Conservation (phyloP, 495 filamentous ascomycete species). For the Xeromyces bisporus region DNA sequence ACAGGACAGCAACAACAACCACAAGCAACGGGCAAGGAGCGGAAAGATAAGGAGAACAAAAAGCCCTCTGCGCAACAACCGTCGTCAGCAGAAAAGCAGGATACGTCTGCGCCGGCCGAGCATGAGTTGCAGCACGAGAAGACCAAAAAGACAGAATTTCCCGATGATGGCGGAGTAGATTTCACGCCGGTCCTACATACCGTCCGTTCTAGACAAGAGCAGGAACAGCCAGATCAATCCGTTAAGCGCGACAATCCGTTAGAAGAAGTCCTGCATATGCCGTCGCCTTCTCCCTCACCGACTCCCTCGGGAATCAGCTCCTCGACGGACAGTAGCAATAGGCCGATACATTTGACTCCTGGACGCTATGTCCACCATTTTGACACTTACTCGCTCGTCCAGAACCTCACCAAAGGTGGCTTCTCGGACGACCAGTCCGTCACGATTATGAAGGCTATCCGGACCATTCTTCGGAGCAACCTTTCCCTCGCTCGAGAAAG, state of each 20-base stretch:
- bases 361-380: constrained; percentile 88
- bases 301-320: constrained; percentile 14
- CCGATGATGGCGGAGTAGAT: constrained; percentile 6
- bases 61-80: not conserved
- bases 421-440: constrained; percentile 55
- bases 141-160: constrained; percentile 5
- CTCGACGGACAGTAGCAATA: constrained; percentile 23
- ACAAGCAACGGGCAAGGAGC: not conserved
- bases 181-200: constrained; percentile 12
- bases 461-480: constrained; percentile 57
- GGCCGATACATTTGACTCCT: constrained; percentile 49
- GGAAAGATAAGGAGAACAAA: not conserved
- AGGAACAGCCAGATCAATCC: constrained; percentile 9
- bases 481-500: constrained; percentile 59
- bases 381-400: constrained; percentile 78
- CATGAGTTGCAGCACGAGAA: constrained; percentile 10
- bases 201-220: constrained; percentile 18
- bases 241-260: constrained; percentile 31
- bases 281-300: constrained; percentile 23
- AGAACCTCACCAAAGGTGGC: constrained; percentile 49
- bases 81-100: constrained; percentile 4
- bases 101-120: constrained; percentile 5
- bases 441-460: constrained; percentile 76
- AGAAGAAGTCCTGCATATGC: constrained; percentile 48
- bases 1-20: too few species aligned